A percentile compares a stretch with the other conserved stretches of the same genome.
These are phyloP conservation scores for Apiotrichum sp. DNA, from an alignment of 1,284 basidiomycete genomes.

Conservation along the genomic window DNA sequence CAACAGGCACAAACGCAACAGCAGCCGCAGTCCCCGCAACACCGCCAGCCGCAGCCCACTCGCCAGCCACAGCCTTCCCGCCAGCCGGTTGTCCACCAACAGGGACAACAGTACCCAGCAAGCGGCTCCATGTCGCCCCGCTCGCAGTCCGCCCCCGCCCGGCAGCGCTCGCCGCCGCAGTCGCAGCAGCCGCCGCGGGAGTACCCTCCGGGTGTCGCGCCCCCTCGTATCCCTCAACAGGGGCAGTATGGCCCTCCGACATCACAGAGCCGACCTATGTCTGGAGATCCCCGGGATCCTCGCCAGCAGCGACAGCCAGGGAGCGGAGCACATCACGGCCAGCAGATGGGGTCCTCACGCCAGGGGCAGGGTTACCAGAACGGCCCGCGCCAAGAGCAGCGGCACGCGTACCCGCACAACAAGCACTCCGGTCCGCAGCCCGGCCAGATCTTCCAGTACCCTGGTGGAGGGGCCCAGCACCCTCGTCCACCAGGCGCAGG, in stretches of 20 bases:
- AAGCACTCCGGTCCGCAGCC: constrained; percentile 34
- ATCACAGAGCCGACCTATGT: background rate
- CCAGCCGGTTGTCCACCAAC: constrained; percentile 16
- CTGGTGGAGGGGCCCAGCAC: constrained; percentile 9
- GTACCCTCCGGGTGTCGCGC: constrained; percentile 13
- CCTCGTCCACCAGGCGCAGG: background rate
- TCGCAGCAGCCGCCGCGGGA: constrained; percentile 9
- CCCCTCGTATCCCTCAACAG: constrained; percentile 6
- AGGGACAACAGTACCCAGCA: constrained; percentile 13
- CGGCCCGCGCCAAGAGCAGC: constrained; percentile 12
- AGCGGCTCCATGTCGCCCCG: constrained; percentile 7
- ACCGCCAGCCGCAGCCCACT: constrained; percentile 2
- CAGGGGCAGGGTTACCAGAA: constrained; percentile 3
- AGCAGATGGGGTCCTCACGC: background rate
- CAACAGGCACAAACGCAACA: constrained; percentile 1
- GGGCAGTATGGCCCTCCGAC: background rate
- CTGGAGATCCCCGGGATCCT: constrained; percentile 4
- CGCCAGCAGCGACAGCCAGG: constrained; percentile 3
- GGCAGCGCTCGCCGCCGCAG: constrained; percentile 15
- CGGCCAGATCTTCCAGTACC: constrained; percentile 45
- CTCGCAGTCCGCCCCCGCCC: constrained; percentile 9
- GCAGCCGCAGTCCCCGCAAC: background rate
- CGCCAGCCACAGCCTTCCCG: constrained; percentile 8
- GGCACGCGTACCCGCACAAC: constrained; percentile 12
- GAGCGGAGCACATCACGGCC: constrained; percentile 1